These are phyloP conservation scores for Platanthera zijinensis DNA, from an alignment of 106 monocot species.

Conservation along the genomic window DNA sequence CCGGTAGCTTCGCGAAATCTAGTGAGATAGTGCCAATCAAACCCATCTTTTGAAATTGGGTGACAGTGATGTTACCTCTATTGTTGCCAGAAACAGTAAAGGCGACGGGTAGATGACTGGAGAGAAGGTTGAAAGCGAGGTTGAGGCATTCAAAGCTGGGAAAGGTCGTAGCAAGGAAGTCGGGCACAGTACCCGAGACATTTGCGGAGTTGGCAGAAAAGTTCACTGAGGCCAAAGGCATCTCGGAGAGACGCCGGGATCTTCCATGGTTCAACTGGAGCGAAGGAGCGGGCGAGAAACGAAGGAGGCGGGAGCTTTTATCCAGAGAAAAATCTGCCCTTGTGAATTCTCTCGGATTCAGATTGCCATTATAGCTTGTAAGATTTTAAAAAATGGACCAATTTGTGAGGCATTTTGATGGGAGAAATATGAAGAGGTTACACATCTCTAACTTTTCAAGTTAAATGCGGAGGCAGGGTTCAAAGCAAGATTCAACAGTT, in stretches of 20 bases:
- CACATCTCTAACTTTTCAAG: too few species aligned
- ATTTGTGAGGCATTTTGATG: too few species aligned
- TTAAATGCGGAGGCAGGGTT: too few species aligned
- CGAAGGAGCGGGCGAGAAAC: too few species aligned
- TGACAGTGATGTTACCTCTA: slow-evolving; percentile 33
- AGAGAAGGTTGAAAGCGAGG: slow-evolving; percentile 25
- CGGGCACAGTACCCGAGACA: slow-evolving; percentile 37
- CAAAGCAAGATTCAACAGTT: too few species aligned
- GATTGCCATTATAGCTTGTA: too few species aligned
- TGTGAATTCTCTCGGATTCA: too few species aligned
- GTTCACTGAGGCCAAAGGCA: slow-evolving; percentile 32
- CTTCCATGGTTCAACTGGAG: slow-evolving; percentile 37
- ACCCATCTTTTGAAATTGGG: slow-evolving; percentile 47
- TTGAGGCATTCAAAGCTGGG: slow-evolving; percentile 26
- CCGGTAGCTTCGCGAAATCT: slow-evolving; percentile 24
- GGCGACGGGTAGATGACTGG: slow-evolving; percentile 11
- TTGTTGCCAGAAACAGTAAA: slow-evolving; percentile 14
- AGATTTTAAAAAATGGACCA: too few species aligned
- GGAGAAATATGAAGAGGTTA: too few species aligned
- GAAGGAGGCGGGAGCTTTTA: too few species aligned
- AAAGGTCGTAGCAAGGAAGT: slow-evolving; percentile 24
- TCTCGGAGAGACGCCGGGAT: slow-evolving; percentile 19
- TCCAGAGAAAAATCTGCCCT: too few species aligned
- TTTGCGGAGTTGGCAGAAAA: slow-evolving; percentile 55
- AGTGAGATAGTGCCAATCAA: slow-evolving; percentile 41